Evolutionary conservation across 495 filamentous ascomycete species (phyloP).

Genomic region (Diplogelasinospora grovesii): DNA sequence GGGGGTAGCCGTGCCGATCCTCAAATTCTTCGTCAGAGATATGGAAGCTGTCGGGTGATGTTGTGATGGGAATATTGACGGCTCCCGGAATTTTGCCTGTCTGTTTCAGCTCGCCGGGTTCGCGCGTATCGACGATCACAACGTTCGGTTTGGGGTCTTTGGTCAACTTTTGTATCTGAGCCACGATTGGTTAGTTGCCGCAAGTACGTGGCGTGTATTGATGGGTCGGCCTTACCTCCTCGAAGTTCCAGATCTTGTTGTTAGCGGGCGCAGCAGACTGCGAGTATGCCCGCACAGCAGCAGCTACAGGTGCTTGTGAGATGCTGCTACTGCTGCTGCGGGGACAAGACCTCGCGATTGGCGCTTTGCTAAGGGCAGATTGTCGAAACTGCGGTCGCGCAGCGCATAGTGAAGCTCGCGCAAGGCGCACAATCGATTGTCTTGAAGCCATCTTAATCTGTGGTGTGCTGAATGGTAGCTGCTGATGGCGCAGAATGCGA

Average conservation of each 20-base stretch:
- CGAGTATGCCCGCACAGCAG: conserved; percentile 8
- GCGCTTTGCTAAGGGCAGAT: neutral
- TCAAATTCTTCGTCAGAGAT: conserved; percentile 70
- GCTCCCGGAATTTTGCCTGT: conserved; percentile 75
- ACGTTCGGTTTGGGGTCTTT: conserved; percentile 7
- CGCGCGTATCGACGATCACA: conserved; percentile 52
- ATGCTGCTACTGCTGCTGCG: neutral
- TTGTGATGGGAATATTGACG: conserved; percentile 70
- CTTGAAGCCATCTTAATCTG: conserved; percentile 6
- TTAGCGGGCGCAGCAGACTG: conserved; percentile 3
- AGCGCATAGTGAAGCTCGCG: neutral
- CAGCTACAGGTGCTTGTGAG: neutral
- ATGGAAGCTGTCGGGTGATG: conserved; percentile 69
- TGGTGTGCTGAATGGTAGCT: neutral
- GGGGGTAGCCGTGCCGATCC: conserved; percentile 61
- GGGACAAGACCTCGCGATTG: neutral
- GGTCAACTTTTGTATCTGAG: conserved; percentile 16
- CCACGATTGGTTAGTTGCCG: neutral
- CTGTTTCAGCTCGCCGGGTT: conserved; percentile 63
- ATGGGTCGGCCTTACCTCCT: conserved; percentile 27
- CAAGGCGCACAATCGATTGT: conserved; percentile 7
- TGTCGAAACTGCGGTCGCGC: neutral
- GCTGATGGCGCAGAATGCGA: no score
- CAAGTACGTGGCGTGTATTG: no score
- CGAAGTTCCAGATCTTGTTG: conserved; percentile 42